Evolutionary conservation across 345 rosid genomes (phyloP).

Genomic region (Eucalyptus albens): DNA sequence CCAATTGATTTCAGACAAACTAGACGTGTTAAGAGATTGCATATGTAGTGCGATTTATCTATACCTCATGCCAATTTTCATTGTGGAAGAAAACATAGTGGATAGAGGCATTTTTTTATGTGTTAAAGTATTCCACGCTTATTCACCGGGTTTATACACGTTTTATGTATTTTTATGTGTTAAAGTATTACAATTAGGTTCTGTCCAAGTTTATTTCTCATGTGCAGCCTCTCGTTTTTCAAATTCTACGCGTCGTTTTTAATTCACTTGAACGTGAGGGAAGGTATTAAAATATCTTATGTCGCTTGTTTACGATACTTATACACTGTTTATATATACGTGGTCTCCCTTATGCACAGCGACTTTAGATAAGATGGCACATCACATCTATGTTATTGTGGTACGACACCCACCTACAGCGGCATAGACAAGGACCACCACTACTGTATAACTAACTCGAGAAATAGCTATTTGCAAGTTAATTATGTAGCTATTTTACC

Average conservation of each 20-base stretch:
- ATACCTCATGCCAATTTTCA: not conserved
- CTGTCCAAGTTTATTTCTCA: not conserved
- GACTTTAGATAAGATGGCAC: not conserved
- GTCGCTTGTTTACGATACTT: fast-evolving
- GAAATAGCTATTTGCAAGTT: not conserved
- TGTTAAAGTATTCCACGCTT: not conserved
- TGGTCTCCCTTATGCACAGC: not conserved
- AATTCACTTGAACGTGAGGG: not conserved
- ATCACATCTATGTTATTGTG: not conserved
- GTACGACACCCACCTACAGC: not conserved
- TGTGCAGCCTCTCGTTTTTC: fast-evolving
- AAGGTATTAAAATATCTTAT: not conserved
- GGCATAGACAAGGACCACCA: not conserved
- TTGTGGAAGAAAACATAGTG: not conserved
- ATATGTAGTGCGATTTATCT: not conserved
- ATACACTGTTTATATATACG: not conserved
- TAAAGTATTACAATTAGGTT: not conserved
- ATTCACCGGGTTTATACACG: not conserved
- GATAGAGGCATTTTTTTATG: not conserved
- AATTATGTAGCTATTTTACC: not conserved
- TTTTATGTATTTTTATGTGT: not conserved
- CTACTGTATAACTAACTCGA: not conserved
- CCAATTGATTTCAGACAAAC: not conserved
- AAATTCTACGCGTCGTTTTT: not conserved
- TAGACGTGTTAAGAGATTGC: not conserved